These are phyloP conservation scores for Abortiporus biennis DNA, from an alignment of 1,284 basidiomycete genomes.

Conservation along the genomic window DNA sequence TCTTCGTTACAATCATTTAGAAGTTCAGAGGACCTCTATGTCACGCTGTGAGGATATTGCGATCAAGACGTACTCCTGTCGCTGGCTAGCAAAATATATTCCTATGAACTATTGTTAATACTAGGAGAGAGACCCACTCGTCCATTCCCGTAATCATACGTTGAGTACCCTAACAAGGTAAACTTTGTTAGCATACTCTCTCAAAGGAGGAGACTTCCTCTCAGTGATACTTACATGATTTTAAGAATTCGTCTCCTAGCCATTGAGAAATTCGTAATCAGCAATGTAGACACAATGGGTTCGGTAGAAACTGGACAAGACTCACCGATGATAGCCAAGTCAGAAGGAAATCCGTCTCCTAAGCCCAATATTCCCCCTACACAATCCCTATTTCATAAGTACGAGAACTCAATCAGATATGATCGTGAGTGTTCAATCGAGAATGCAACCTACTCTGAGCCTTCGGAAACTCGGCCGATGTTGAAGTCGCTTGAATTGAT, in stretches of 20 bases:
- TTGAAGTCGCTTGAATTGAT: conserved; percentile 64
- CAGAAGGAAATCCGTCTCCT: conserved; percentile 36
- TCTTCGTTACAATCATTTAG: too few relatives aligned
- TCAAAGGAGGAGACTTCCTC: too few relatives aligned
- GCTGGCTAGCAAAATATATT: too few relatives aligned
- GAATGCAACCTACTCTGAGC: conserved; percentile 23
- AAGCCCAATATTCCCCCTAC: conserved; percentile 64
- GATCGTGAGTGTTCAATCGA: background rate
- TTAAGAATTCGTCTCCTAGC: conserved; percentile 63
- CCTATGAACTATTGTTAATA: too few relatives aligned
- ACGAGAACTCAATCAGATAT: background rate
- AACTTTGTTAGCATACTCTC: too few relatives aligned
- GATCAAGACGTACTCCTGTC: too few relatives aligned
- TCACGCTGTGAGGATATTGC: too few relatives aligned
- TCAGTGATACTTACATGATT: conserved; percentile 61
- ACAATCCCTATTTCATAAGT: conserved; percentile 36
- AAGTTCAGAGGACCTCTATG: too few relatives aligned
- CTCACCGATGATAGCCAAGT: conserved; percentile 57
- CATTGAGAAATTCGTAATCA: background rate
- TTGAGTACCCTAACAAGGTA: too few relatives aligned
- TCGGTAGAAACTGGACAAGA: conserved; percentile 2
- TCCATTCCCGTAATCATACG: too few relatives aligned
- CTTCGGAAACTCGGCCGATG: conserved; percentile 37
- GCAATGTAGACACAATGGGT: background rate
- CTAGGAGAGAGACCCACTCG: too few relatives aligned